Base-by-base conservation (phyloP, 2,329 filamentous ascomycete species). In the Aspergillus sp. region DNA sequence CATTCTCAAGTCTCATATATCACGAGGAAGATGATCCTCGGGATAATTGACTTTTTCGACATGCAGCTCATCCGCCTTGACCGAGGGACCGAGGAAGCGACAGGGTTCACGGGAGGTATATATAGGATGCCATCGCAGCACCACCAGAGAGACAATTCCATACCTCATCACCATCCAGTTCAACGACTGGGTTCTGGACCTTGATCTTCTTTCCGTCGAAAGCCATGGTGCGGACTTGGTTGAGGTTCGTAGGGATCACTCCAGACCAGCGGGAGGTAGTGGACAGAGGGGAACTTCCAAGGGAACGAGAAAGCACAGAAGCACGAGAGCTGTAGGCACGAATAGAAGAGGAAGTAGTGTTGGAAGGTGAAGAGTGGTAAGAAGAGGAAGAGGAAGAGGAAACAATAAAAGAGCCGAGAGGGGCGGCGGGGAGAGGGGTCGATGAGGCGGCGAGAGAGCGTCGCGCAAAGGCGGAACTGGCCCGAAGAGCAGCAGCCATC, bases 141-240 rank as follows among this genome's bases (percentile, higher is more conserved):
- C 22, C 38, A 20, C 9, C 19, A 4, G 17, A 52, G 49, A 51
- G 46, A 58, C 54, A 53, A 45, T 17, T 22, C 41, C 37, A 39
- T 68, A 71, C 70, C 67, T 85, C 83, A 71, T 85, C 82, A 65
- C 91, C 91, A 70, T 97, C 91, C 64, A 97, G 82, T 78, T 97
- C 93, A 71, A 98, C 93, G 69, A 98, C 85, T 58, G 93, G 93
- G 75, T 95, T 97, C 84, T 95, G 90, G 78, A 98, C 93, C 82
- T 95, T 93, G 81, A 97, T 97, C 85, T 97, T 98, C 66, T 81
- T 77, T 61, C 78, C 64, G 50, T 65, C 65, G 51, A 66, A 63
- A 47, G 72, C 65, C 68, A 75, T 75, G 47, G 63, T 76, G 67
- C 75, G 71, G 46, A 60, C 61, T 55, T 73, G 70, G 48, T 52